Conservation (phyloP, 1,139 yeast species). For the Candida freyschussii region DNA sequence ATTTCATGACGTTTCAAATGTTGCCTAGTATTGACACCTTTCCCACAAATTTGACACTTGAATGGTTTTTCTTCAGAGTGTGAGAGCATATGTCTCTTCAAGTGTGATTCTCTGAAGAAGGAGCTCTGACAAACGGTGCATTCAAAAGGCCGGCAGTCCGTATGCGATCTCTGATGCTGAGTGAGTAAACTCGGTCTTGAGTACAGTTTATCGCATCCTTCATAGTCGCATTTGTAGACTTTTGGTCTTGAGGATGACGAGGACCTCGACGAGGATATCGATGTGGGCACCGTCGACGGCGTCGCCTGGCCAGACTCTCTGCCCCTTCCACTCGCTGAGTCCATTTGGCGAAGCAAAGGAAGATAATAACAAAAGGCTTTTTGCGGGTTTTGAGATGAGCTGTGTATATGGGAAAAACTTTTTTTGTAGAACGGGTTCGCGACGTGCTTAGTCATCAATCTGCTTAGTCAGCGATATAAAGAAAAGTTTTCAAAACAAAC, state of each 20-base stretch:
- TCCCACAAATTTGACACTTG: conserved; percentile 70
- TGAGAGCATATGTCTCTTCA: conserved; percentile 67
- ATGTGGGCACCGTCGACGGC: conserved; percentile 6
- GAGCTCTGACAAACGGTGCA: conserved; percentile 62
- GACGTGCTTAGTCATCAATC: too few species aligned
- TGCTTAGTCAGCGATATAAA: too few species aligned
- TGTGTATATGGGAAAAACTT: too few species aligned
- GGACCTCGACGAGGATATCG: conserved; percentile 22
- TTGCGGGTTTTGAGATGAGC: too few species aligned
- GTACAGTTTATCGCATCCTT: conserved; percentile 71
- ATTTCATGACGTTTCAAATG: conserved; percentile 77
- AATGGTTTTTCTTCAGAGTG: conserved; percentile 67
- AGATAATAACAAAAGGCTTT: too few species aligned
- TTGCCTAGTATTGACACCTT: conserved; percentile 78
- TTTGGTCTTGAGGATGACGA: conserved; percentile 47
- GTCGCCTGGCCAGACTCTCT: conserved; percentile 2
- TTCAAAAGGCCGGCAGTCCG: conserved; percentile 70
- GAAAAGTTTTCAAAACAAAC: too few species aligned
- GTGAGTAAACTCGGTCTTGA: conserved; percentile 76
- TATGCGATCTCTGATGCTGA: conserved; percentile 77
- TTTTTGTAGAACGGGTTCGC: too few species aligned
- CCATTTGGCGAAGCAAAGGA: too few species aligned
- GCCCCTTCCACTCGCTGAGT: too few species aligned
- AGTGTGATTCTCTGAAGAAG: conserved; percentile 73
- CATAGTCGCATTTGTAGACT: conserved; percentile 52